Percentiles rank a stretch among this genome's conserved stretches.
These are phyloP conservation scores for Nemania serpens DNA, from an alignment of 2,329 filamentous ascomycete genomes.

Conservation along the genomic window DNA sequence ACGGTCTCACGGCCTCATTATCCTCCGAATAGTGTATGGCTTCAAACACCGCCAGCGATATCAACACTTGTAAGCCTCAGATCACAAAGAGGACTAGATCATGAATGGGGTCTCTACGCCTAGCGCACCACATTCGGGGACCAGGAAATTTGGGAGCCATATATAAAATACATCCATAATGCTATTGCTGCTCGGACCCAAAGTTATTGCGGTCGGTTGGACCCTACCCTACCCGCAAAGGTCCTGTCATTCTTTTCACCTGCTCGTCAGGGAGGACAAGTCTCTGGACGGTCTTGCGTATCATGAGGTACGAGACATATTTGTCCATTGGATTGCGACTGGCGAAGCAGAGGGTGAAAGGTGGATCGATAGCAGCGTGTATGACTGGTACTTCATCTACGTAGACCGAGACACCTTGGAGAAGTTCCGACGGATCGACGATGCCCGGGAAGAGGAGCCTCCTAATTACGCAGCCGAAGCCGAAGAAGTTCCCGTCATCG, in stretches of 20 bases:
- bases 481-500: background rate
- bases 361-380: background rate
- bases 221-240: background rate
- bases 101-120: background rate
- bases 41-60: background rate
- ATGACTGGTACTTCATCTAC: constrained; percentile 1
- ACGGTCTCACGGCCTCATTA: background rate
- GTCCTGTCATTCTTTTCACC: background rate
- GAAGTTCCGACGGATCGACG: background rate
- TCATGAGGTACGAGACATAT: background rate
- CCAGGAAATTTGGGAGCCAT: background rate
- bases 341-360: background rate
- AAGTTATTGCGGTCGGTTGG: background rate
- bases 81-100: background rate
- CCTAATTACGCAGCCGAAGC: background rate
- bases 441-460: background rate
- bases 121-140: constrained; percentile 1
- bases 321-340: background rate
- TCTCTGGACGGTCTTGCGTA: background rate
- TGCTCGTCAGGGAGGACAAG: background rate
- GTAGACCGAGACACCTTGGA: background rate
- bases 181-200: background rate
- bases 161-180: background rate
- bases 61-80: background rate
- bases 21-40: background rate